These are phyloP conservation scores for Craterostigma plantagineum DNA, from an alignment of 257 asterid species.

Conservation along the genomic window DNA sequence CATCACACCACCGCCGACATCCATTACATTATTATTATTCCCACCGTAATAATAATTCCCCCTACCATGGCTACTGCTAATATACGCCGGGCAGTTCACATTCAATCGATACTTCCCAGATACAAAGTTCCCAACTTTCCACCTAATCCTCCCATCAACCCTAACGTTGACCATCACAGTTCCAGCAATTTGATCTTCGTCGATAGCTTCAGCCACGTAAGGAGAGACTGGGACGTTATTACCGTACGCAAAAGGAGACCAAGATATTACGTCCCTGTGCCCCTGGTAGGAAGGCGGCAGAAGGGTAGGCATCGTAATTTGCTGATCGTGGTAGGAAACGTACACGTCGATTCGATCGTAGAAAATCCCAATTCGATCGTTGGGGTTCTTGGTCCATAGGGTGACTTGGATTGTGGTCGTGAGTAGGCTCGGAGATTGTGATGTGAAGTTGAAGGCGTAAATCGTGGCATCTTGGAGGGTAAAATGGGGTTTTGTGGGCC, in stretches of 20 bases:
- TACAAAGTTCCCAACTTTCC: constrained; percentile 65
- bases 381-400: constrained; percentile 42
- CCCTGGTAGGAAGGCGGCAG: constrained; percentile 46
- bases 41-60: neutral
- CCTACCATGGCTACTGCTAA: constrained; percentile 25
- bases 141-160: constrained; percentile 40
- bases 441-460: constrained; percentile 42
- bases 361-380: constrained; percentile 32
- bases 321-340: constrained; percentile 52
- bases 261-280: constrained; percentile 36
- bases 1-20: constrained; percentile 19
- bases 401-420: constrained; percentile 42
- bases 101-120: constrained; percentile 35
- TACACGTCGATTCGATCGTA: constrained; percentile 40
- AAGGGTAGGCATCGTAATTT: constrained; percentile 27
- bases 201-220: constrained; percentile 12
- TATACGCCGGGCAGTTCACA: constrained; percentile 69
- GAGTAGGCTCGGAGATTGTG: constrained; percentile 30
- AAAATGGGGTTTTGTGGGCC: constrained; percentile 52
- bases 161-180: constrained; percentile 24
- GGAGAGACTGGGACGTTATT: constrained; percentile 38
- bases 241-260: constrained; percentile 54
- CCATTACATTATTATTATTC: constrained; percentile 7
- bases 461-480: constrained; percentile 56
- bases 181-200: constrained; percentile 31